Base-by-base conservation (phyloP, 352 stramenopile species). In the Pythium monospermum region DNA sequence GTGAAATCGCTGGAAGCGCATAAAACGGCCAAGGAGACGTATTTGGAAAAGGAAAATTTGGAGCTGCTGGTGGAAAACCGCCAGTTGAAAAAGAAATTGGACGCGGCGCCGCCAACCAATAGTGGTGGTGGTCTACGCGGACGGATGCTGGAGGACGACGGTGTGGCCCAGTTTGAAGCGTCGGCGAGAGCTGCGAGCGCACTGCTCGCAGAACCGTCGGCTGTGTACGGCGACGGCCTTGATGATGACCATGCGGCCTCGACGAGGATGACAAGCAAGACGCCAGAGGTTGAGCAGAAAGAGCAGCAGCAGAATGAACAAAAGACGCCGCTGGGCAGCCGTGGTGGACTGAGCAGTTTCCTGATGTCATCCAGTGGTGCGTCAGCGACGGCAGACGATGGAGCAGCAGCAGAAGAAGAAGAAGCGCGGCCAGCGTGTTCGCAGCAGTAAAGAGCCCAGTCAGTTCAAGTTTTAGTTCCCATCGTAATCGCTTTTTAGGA, bases 31-130 rank as follows among this genome's bases (percentile, higher is more conserved):
- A 76, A 75, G 27, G 64, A 81, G 13, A 67, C 73, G 49, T 85
- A 70, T 30, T 59, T 89, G 19, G 76, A 85, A 51, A 82, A 86
- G 40, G 73, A 85, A 53, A 87, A 86, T 40, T 42, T 87, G 21
- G 68, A 85, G 44, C 64, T 86, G 31, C 66, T 81, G 6, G 70
- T 86, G 19, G 69, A 86, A 47, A 81, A 69, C 45, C 71, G 78
- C 4, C 56, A 73, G 41, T 60, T 85, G 13, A 81, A 81, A 44
- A 81, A 81, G 45, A 67, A 45, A 0, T 61, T 88, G 30, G 66
- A 76, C 54, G 56, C 3, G 48, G 21, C 4, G 16, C 13, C 30
- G 30, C 7, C 10, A 4, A 31, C 19, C n/a, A 25, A 21, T 15
- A 8, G 31, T 13, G 32, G 11, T 13, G 22, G 18, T 6, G 28